Evolutionary conservation across 352 stramenopile species (phyloP), one percentile per base, ranked within the genome.

Genomic region (Phytophthora gonapodyides): DNA sequence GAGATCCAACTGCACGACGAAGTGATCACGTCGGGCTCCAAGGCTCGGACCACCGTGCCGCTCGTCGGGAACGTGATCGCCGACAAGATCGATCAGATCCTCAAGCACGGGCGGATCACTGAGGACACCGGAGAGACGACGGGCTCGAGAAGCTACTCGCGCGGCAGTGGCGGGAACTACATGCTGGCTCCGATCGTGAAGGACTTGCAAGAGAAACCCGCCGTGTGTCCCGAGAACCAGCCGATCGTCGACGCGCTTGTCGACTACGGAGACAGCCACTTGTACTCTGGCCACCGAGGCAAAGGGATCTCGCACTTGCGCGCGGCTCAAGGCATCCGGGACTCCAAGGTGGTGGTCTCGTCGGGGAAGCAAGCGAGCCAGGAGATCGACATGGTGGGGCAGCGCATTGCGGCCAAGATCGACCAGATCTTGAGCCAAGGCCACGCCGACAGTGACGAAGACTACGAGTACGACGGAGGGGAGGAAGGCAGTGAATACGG

Each of bases 71-170:
- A 82, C n/a, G 78, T 89, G 24, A 80, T 93, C 19, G 73, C 79
- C 2, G 75, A 89, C 35, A 93, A 93, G 66, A 90, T 93, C 35
- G 78, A 93, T 17, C 82, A 93, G 61, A 88, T 93, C 27, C 52
- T 91, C 12, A 34, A 75, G 49, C 68, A 88, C n/a, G 80, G 80
- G 38, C 82, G 82, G 37, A 88, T 91, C 37, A 57, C 89, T 1
- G 69, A 74, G 24, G 81, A 90, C 35, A 58, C 59, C 0, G 61
- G 61, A 1, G 63, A 66, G 24, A 59, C 47, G 0, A 60, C 33
- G 3, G 53, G 52, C 1, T 59, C 38, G 12, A 58, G 67, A 15
- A 65, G 61, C 27, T 73, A 67, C 21, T 67, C 69, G 12, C 65
- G 57, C 27, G 44, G 69, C 5, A 85, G 81, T 21, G 71, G 71